These are phyloP conservation scores for Candida schatavii DNA, from an alignment of 805 yeast species.

Conservation along the genomic window DNA sequence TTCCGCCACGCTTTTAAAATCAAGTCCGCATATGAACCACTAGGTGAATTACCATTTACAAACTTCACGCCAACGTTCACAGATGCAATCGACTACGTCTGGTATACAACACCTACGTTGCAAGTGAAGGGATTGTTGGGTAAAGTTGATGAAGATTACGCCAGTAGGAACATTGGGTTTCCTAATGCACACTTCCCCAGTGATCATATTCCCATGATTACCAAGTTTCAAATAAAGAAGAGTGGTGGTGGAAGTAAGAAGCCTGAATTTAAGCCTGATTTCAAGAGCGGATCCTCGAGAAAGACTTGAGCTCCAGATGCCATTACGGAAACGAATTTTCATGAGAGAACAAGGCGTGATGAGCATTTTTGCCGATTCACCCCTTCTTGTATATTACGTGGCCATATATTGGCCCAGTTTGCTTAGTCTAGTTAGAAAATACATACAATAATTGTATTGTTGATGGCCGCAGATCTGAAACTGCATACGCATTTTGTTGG, in stretches of 20 bases:
- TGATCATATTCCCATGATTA: slow-evolving; percentile 86
- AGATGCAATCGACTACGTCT: slow-evolving; percentile 90
- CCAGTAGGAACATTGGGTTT: slow-evolving; percentile 77
- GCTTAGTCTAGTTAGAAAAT: slow-evolving; percentile 1
- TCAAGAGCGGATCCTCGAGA: slow-evolving; percentile 39
- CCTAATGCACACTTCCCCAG: slow-evolving; percentile 94
- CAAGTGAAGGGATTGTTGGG: slow-evolving; percentile 86
- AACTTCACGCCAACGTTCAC: slow-evolving; percentile 92
- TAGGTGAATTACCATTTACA: slow-evolving; percentile 92
- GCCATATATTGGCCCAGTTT: slow-evolving; percentile 1
- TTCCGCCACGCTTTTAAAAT: slow-evolving; percentile 77
- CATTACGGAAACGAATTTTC: too few relatives aligned
- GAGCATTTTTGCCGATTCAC: too few relatives aligned
- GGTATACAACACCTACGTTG: slow-evolving; percentile 84
- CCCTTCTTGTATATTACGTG: slow-evolving; percentile 8
- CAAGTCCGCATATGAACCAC: slow-evolving; percentile 78
- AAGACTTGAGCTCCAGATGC: slow-evolving; percentile 25
- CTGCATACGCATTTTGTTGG: too few relatives aligned
- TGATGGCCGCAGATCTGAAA: too few relatives aligned
- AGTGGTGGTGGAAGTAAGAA: slow-evolving; percentile 26
- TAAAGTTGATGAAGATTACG: slow-evolving; percentile 74
- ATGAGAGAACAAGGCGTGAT: too few relatives aligned
- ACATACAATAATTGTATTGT: not conserved
- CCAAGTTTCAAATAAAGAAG: slow-evolving; percentile 71
- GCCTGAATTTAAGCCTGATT: slow-evolving; percentile 46